Percentiles rank a stretch among this genome's conserved stretches.
Conservation (phyloP, 2,329 filamentous ascomycete genomes). For the Canariomyces notabilis region DNA sequence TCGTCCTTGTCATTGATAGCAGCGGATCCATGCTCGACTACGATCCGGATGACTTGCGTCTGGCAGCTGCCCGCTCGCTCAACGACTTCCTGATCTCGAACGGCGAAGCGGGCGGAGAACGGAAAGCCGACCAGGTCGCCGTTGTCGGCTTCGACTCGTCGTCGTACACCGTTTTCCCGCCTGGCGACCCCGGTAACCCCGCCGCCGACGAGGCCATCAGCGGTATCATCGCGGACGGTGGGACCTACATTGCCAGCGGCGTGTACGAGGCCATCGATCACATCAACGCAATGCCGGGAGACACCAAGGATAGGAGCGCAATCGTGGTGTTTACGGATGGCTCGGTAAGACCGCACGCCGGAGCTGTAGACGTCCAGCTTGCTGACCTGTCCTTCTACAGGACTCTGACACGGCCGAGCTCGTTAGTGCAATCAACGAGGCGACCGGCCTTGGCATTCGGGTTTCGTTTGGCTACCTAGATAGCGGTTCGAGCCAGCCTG, state of each 20-base stretch:
- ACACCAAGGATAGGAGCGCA: conserved; percentile 19
- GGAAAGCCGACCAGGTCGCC: conserved; percentile 22
- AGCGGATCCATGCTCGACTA: conserved; percentile 21
- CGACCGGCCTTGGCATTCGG: conserved; percentile 22
- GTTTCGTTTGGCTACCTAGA: conserved; percentile 27
- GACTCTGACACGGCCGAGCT: conserved; percentile 14
- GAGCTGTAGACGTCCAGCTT: neutral
- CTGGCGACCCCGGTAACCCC: conserved; percentile 19
- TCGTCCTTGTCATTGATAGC: conserved; percentile 26
- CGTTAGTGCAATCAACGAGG: conserved; percentile 25
- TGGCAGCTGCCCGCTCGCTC: conserved; percentile 22
- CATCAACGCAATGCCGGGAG: conserved; percentile 13
- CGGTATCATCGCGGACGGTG: conserved; percentile 11
- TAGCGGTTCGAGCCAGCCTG: conserved; percentile 10
- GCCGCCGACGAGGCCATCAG: conserved; percentile 13
- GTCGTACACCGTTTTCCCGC: conserved; percentile 12
- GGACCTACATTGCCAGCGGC: conserved; percentile 20
- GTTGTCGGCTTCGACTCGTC: conserved; percentile 21
- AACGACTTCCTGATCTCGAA: conserved; percentile 23
- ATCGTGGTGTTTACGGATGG: conserved; percentile 28
- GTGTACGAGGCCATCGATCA: conserved; percentile 20
- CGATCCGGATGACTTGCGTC: conserved; percentile 21
- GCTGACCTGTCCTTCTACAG: conserved; percentile 3
- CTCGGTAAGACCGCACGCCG: conserved; percentile 1
- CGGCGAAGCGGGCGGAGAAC: conserved; percentile 14